phyloP scores from a whole-genome alignment of 192 early-diverging fungal genomes.

The Chytriomyces hyalinus region DNA sequence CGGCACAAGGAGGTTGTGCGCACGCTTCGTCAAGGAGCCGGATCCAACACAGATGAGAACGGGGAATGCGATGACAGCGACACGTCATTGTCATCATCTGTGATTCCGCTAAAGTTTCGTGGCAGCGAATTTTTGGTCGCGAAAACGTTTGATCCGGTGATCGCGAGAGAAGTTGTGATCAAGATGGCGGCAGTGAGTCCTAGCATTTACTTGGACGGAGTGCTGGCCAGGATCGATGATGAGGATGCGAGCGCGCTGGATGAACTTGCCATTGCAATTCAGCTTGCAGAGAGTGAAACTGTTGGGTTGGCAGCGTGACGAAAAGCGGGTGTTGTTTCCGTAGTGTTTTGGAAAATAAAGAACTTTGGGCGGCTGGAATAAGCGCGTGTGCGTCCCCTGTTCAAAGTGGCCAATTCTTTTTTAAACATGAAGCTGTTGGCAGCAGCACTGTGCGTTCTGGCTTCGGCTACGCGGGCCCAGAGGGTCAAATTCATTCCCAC shows the following conservation, averaged over 20 bases:
- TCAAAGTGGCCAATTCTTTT: too few relatives aligned
- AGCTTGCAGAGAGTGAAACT: conserved; percentile 51
- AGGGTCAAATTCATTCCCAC: too few relatives aligned
- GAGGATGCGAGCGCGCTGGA: conserved; percentile 49
- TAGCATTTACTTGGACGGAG: conserved; percentile 54
- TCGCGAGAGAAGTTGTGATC: conserved; percentile 46
- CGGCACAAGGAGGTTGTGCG: conserved; percentile 49
- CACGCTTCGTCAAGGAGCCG: conserved; percentile 34
- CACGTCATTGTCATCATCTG: not conserved
- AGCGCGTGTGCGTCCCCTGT: too few relatives aligned
- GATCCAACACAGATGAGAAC: not conserved
- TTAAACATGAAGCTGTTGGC: too few relatives aligned
- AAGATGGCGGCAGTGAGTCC: conserved; percentile 54
- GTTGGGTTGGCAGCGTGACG: conserved; percentile 35
- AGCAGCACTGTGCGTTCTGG: too few relatives aligned
- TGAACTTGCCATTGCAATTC: conserved; percentile 50
- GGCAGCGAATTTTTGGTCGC: conserved; percentile 1
- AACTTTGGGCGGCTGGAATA: too few relatives aligned
- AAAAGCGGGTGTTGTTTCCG: too few relatives aligned
- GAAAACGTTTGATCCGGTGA: conserved; percentile 34
- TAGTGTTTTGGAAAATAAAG: too few relatives aligned
- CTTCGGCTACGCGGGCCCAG: too few relatives aligned
- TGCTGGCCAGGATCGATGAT: conserved; percentile 51
- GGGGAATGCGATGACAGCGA: not conserved
- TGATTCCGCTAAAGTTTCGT: not conserved